Percentiles rank a stretch among this genome's conserved stretches.
Conservation (phyloP, 2,329 filamentous ascomycete genomes). For the Thermomyces lanuginosus region DNA sequence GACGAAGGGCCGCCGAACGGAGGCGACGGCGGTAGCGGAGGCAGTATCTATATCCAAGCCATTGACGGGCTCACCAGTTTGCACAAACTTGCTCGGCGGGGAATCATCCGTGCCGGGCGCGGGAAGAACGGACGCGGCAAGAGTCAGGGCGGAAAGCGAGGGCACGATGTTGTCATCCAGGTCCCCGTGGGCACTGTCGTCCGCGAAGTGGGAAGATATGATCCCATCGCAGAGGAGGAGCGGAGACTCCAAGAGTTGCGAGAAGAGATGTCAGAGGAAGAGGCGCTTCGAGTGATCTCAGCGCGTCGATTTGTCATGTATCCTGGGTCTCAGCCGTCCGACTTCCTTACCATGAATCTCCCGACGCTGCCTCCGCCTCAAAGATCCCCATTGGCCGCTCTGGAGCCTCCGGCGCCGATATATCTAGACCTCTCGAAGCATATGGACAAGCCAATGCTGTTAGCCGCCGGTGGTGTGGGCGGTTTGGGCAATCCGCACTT, state of each 20-base stretch:
- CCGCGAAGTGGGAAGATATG: conserved; percentile 60
- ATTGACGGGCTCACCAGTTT: conserved; percentile 80
- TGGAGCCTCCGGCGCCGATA: conserved; percentile 59
- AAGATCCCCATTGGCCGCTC: conserved; percentile 40
- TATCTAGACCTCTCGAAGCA: conserved; percentile 56
- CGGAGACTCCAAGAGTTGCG: conserved; percentile 8
- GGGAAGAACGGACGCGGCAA: conserved; percentile 34
- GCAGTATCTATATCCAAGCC: conserved; percentile 87
- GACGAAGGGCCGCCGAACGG: conserved; percentile 83
- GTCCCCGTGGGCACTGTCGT: conserved; percentile 89
- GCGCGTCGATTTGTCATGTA: conserved; percentile 70
- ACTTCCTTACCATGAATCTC: conserved; percentile 44
- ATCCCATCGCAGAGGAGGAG: conserved; percentile 58
- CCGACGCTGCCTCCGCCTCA: conserved; percentile 41
- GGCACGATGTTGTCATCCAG: conserved; percentile 72
- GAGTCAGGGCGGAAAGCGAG: conserved; percentile 49
- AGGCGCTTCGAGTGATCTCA: conserved; percentile 26
- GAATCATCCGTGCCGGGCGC: conserved; percentile 37
- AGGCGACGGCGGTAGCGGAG: conserved; percentile 81
- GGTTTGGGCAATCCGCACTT: conserved; percentile 92
- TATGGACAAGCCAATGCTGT: conserved; percentile 66
- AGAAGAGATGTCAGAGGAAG: conserved; percentile 18
- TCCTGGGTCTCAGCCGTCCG: conserved; percentile 60
- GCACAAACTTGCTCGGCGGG: conserved; percentile 70
- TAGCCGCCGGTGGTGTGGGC: conserved; percentile 75